These are phyloP conservation scores for Mesembryanthemum crystallinum DNA, from an alignment of 148 eudicot species.

Conservation along the genomic window DNA sequence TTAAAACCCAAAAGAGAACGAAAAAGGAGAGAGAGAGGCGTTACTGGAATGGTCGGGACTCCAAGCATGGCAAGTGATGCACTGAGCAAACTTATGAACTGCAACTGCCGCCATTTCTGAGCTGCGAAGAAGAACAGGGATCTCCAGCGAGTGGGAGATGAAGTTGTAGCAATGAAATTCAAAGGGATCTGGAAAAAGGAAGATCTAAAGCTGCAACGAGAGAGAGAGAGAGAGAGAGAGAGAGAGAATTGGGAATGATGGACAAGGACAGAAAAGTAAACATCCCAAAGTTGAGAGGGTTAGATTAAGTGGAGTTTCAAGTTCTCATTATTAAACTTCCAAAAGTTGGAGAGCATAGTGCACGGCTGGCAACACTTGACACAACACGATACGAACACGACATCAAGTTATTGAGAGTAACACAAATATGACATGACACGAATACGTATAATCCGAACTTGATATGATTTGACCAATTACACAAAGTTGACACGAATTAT, in stretches of 20 bases:
- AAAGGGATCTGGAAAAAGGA: neutral
- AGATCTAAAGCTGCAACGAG: conserved; percentile 5
- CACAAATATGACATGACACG: too few species aligned
- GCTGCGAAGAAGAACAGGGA: neutral
- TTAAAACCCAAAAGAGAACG: conserved; percentile 3
- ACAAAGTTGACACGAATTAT: too few species aligned
- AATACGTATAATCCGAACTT: too few species aligned
- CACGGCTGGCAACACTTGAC: too few species aligned
- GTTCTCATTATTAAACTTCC: too few species aligned
- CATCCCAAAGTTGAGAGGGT: too few species aligned
- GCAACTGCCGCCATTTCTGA: conserved; percentile 53
- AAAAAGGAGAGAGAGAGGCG: conserved; percentile 8
- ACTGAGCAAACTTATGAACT: conserved; percentile 77
- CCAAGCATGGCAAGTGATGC: conserved; percentile 94
- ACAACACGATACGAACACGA: too few species aligned
- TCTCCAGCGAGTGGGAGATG: neutral
- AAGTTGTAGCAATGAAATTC: neutral
- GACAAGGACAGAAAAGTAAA: neutral
- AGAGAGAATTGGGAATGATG: neutral
- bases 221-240: neutral
- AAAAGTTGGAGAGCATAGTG: too few species aligned
- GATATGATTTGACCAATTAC: too few species aligned
- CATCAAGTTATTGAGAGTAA: too few species aligned
- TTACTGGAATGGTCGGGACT: conserved; percentile 83
- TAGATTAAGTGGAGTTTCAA: too few species aligned